A percentile compares a stretch with the other conserved stretches of the same genome.
Conservation (phyloP, 202 grass and related monocot genomes). For the Eragrostis tef region DNA sequence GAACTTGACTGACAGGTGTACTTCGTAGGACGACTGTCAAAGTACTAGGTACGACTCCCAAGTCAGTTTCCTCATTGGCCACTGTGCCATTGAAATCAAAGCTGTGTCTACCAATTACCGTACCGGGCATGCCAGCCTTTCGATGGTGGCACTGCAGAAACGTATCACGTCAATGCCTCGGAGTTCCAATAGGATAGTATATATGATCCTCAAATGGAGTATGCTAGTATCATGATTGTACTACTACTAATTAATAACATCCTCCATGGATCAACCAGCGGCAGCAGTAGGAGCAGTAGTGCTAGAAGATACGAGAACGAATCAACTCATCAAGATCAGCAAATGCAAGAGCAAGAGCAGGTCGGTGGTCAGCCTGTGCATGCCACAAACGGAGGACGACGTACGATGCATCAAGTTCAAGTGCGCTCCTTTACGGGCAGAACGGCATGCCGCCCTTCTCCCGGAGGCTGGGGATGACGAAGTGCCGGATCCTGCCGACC, state of each 20-base stretch:
- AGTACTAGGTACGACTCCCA: background rate
- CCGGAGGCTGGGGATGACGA: slow-evolving; percentile 68
- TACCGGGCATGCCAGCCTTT: too few species aligned
- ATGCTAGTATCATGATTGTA: too few species aligned
- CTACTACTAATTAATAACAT: background rate
- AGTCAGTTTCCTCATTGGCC: background rate
- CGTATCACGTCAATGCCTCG: too few species aligned
- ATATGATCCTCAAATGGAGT: too few species aligned
- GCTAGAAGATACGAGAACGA: background rate
- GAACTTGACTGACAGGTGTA: background rate
- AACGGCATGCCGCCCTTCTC: slow-evolving; percentile 60
- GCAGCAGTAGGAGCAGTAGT: too few species aligned
- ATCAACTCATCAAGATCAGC: background rate
- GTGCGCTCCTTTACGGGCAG: slow-evolving; percentile 56
- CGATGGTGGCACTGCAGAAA: background rate
- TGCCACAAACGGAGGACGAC: too few species aligned
- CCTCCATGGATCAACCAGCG: background rate
- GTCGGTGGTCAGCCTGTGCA: too few species aligned
- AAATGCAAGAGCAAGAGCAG: background rate
- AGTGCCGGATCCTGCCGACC: slow-evolving; percentile 69
- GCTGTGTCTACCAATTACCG: background rate
- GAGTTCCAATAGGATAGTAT: too few species aligned
- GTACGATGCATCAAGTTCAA: too few species aligned
- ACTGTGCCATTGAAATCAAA: slow-evolving; percentile 10
- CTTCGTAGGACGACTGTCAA: background rate